These are phyloP conservation scores for Phytopythium mirpurense DNA, from an alignment of 352 stramenopile species.

Conservation along the genomic window DNA sequence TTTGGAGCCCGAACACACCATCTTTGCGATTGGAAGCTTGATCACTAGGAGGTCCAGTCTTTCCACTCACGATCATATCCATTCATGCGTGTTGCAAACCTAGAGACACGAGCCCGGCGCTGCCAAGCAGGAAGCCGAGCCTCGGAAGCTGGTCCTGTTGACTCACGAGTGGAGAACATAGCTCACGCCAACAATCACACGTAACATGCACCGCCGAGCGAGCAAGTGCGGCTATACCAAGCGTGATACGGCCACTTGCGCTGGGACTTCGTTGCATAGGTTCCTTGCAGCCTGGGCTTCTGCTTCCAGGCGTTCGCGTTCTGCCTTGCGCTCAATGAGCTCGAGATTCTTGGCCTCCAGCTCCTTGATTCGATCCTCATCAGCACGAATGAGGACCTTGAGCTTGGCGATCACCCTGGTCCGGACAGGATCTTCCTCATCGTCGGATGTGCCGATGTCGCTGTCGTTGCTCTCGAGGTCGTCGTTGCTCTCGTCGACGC, in stretches of 20 bases:
- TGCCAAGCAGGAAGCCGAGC: too few relatives aligned
- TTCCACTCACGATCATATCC: neutral
- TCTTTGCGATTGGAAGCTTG: neutral
- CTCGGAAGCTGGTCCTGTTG: too few relatives aligned
- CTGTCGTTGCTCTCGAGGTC: slow-evolving; percentile 13
- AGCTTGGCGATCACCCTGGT: slow-evolving; percentile 11
- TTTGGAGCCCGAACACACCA: neutral
- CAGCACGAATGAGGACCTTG: slow-evolving; percentile 23
- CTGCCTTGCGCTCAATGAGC: slow-evolving; percentile 49
- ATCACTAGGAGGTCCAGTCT: neutral
- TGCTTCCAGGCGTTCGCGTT: slow-evolving; percentile 22
- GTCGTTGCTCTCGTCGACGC: slow-evolving; percentile 13
- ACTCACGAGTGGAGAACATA: too few relatives aligned
- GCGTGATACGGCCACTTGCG: slow-evolving; percentile 14
- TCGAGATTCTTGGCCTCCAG: slow-evolving; percentile 38
- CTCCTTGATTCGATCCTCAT: slow-evolving; percentile 32
- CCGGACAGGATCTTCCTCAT: slow-evolving; percentile 9
- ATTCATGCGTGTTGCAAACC: neutral
- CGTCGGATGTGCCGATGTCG: slow-evolving; percentile 14
- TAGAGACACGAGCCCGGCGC: neutral
- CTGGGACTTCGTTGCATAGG: neutral
- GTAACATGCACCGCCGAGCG: neutral
- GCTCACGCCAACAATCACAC: neutral
- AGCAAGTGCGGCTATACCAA: neutral
- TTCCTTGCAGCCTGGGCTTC: neutral